A percentile compares a stretch with the other conserved stretches of the same genome.
These are phyloP conservation scores for Pseudisothecium myosuroides DNA, from an alignment of 225 moss, liverwort and hornwort genomes.

Conservation along the genomic window DNA sequence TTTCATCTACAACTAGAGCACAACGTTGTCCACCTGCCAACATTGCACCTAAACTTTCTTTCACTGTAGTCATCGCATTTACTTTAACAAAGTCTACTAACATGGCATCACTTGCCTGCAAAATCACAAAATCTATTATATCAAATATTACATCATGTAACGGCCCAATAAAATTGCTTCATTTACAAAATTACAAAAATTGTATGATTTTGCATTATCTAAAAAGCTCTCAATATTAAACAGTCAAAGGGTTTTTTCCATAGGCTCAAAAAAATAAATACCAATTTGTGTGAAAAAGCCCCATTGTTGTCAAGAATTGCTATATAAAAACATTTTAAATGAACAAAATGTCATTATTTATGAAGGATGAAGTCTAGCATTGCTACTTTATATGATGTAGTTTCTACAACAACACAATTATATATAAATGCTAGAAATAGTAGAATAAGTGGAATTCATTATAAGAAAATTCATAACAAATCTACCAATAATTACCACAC, in stretches of 20 bases:
- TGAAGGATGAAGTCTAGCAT: background rate
- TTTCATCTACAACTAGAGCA: constrained; percentile 44
- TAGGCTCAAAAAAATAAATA: background rate
- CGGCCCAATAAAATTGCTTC: background rate
- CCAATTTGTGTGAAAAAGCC: background rate
- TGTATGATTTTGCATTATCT: background rate
- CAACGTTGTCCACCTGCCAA: constrained; percentile 20
- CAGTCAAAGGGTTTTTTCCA: background rate
- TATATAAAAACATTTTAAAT: background rate
- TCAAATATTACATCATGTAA: background rate
- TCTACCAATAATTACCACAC: background rate
- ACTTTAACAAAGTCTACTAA: constrained; percentile 28
- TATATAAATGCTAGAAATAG: background rate
- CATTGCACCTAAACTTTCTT: constrained; percentile 38
- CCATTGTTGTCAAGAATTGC: background rate
- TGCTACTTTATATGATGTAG: background rate
- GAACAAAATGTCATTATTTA: background rate
- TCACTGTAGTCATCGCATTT: constrained; percentile 40
- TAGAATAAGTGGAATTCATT: background rate
- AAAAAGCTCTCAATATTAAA: background rate
- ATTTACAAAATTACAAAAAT: background rate
- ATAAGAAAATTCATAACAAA: background rate
- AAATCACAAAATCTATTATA: background rate
- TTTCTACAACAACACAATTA: background rate
- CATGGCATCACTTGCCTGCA: constrained; percentile 31